Evolutionary conservation across 1,139 yeast species (phyloP), one percentile per base, ranked within the genome.

Genomic region (Spencermartinsiella ligniputridi): DNA sequence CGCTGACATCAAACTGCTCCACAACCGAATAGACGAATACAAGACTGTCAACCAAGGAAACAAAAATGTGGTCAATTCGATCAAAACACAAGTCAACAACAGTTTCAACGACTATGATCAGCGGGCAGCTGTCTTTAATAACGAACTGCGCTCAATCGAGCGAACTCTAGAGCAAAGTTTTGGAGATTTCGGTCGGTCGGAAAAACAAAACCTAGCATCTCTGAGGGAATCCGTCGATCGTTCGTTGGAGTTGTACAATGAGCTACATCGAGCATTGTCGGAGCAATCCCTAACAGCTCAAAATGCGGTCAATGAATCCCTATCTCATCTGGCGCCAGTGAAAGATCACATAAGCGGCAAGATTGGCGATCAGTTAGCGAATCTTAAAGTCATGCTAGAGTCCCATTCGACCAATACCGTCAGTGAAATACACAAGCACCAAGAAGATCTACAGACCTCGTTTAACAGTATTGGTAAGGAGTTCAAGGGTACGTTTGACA

Each of bases 1-100:
- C 4, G n/a, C 19, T 13, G 46, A 45, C 29, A 34, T 46, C 13
- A 19, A 19, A n/a, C 27, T 19, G 13, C 41, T 45, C 12, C 41
- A 46, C 19, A 41, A 38, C 17, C 16, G 18, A 5, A 37, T 21
- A n/a, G 33, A 37, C n/a, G n/a, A 27, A 25, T 12, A 24, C 6
- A n/a, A 13, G 9, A 3, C 24, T 8, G 40, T 37, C 18, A 16
- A 24, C 22, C 32, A 13, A 15, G 33, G 12, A 3, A 37, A 37
- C 33, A 13, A 16, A 17, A 15, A 8, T 3, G 25, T 27, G 3
- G 18, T 37, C 12, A 25, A 27, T 6, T 5, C 18, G 8, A 19
- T 37, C 8, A 24, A 37, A 16, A 27, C 16, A 4, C 32, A 37
- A 16, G 33, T 37, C 5, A 15, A 13, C 12, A 16, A 13, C 9